Evolutionary conservation across 495 filamentous ascomycete genomes (phyloP).

Genomic region (Xylaria scruposa): DNA sequence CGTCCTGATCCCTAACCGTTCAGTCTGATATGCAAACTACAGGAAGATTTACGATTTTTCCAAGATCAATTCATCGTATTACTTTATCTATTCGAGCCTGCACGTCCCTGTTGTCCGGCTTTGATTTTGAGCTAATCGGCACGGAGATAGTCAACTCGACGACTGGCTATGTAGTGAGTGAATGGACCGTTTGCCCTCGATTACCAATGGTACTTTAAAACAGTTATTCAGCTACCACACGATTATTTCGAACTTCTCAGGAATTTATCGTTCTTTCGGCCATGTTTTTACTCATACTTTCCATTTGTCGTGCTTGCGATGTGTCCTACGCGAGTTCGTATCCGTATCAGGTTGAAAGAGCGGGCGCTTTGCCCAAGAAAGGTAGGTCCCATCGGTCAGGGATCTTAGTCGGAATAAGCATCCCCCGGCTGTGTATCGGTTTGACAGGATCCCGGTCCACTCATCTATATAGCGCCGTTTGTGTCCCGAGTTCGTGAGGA

Average conservation of each 20-base stretch:
- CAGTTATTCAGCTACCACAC: not conserved
- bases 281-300: not conserved
- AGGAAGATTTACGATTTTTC: not conserved
- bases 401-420: slow-evolving; percentile 17
- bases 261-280: not conserved
- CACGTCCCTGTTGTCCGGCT: not conserved
- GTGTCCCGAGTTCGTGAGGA: not conserved
- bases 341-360: slow-evolving; percentile 1
- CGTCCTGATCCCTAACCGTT: not conserved
- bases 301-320: not conserved
- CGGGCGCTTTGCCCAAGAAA: slow-evolving; percentile 19
- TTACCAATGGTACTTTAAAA: not conserved
- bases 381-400: slow-evolving; percentile 9
- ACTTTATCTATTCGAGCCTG: not conserved
- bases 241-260: not conserved
- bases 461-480: not conserved
- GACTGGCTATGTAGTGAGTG: too few relatives aligned
- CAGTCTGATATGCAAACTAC: not conserved
- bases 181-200: not conserved
- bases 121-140: not conserved
- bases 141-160: too few relatives aligned
- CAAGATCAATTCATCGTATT: not conserved
- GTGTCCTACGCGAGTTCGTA: not conserved
- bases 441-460: not conserved
- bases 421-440: not conserved